Evolutionary conservation across 352 stramenopile species (phyloP), one percentile per base, ranked within the genome.

Genomic region (Pythium volutum): DNA sequence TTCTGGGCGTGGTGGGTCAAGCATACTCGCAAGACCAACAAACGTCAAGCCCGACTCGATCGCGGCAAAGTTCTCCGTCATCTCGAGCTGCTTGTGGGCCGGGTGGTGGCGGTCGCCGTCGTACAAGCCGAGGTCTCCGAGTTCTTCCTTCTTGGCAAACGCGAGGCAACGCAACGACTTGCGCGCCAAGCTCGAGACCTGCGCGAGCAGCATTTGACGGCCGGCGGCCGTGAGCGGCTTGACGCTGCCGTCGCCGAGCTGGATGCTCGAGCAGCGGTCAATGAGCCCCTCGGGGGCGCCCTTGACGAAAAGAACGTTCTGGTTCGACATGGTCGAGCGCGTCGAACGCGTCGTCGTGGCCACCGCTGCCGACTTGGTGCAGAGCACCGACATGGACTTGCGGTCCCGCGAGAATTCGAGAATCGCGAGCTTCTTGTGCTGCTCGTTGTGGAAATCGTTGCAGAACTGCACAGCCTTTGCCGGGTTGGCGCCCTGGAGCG

Each of bases 311-410:
- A 99, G 75, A 47, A 98, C 69, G 73, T 99, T 99, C 59, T 88
- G 79, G 56, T 81, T 79, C 11, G 80, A 73, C 0, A 76, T 67
- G 8, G 77, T 71, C 53, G 85, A 91, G 43, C 84, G 82, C 12
- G 77, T 71, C 53, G 85, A 91, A 41, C 84, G 82, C 15, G 81
- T 91, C 18, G 83, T 18, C 36, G 36, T 43, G 11, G 36, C 36
- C 36, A 9, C 9, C 11, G 2, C 15, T 11, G 31, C 31, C 31
- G 31, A 36, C 76, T 88, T 90, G 12, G 82, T 54, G 70, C 80
- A 96, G 12, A 99, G 70, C 45, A 99, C 94, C 53, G 91, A 98
- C 97, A 99, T 99, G 33, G 88, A 98, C 81, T 99, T 99, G 49
- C 97, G 89, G 72, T 99, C 91, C 14, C 97, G 87, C 54, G 87